These are phyloP conservation scores for Penicillium aurantiogriseum DNA, from an alignment of 2,329 filamentous ascomycete genomes.

Conservation along the genomic window DNA sequence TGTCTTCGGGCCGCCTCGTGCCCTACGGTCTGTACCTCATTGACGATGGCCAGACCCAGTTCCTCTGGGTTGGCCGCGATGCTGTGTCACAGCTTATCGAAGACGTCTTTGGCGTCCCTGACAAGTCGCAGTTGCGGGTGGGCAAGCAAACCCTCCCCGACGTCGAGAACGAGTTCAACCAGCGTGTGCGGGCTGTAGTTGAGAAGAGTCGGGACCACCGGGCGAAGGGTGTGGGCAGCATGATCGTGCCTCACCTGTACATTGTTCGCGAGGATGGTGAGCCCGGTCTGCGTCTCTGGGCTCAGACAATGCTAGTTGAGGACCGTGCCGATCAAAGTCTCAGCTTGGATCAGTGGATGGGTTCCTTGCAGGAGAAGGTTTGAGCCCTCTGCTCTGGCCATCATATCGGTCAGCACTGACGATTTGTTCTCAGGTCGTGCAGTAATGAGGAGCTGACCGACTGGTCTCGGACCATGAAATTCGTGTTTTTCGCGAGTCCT, in stretches of 20 bases:
- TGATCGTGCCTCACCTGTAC: constrained; percentile 88
- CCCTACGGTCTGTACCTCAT: constrained; percentile 93
- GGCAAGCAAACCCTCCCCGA: constrained; percentile 86
- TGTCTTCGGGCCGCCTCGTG: constrained; percentile 83
- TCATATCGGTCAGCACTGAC: constrained; percentile 7
- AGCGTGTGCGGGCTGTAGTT: constrained; percentile 83
- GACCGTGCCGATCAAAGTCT: constrained; percentile 92
- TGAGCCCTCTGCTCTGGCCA: constrained; percentile 28
- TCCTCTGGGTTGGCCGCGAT: constrained; percentile 93
- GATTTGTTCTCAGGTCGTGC: constrained; percentile 13
- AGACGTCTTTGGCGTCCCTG: constrained; percentile 87
- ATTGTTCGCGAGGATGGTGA: constrained; percentile 94
- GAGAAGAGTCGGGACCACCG: constrained; percentile 89
- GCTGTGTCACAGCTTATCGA: constrained; percentile 82
- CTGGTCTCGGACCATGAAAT: neutral
- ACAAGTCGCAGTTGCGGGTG: constrained; percentile 80
- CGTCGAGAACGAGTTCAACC: constrained; percentile 94
- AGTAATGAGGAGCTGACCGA: constrained; percentile 7
- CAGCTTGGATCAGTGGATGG: constrained; percentile 92
- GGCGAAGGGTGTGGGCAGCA: constrained; percentile 84
- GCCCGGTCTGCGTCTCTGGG: constrained; percentile 92
- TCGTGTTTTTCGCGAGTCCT: constrained; percentile 1
- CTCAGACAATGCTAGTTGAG: constrained; percentile 91
- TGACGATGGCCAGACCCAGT: constrained; percentile 95
- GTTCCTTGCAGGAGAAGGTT: constrained; percentile 91